A percentile compares a stretch with the other conserved stretches of the same genome.
Conservation (phyloP, 768 basidiomycete species). For the Termitomyces sp. region DNA sequence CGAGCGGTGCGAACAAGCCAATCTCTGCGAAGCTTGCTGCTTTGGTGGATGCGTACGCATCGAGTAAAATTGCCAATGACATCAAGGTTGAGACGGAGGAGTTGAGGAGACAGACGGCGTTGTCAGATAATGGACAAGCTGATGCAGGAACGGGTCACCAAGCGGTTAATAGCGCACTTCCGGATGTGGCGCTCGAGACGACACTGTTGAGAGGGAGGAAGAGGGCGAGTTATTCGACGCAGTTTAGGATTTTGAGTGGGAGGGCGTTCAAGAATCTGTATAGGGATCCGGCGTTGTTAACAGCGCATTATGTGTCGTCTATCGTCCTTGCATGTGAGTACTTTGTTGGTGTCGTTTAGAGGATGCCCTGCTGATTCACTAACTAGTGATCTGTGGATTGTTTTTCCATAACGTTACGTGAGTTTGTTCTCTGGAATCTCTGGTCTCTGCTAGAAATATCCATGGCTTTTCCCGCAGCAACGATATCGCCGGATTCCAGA, state of each 20-base stretch:
- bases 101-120: conserved; percentile 28
- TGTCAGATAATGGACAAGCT: conserved; percentile 19
- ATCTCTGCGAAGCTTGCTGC: conserved; percentile 56
- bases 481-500: conserved; percentile 97
- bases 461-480: conserved; percentile 36
- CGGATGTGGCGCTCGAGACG: conserved; percentile 67
- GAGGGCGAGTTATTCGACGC: conserved; percentile 82
- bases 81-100: conserved; percentile 60
- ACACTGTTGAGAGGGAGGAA: conserved; percentile 62
- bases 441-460: background rate
- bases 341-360: conserved; percentile 11
- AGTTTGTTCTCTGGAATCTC: conserved; percentile 15
- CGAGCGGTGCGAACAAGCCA: conserved; percentile 19
- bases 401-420: conserved; percentile 86
- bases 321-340: conserved; percentile 77
- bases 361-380: background rate
- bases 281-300: conserved; percentile 86
- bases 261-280: conserved; percentile 98
- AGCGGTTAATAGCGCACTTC: conserved; percentile 35
- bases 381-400: conserved; percentile 80
- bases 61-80: conserved; percentile 56
- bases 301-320: conserved; percentile 85
- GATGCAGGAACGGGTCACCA: conserved; percentile 13
- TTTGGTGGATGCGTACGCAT: conserved; percentile 69
- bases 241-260: conserved; percentile 92